These are phyloP conservation scores for Eudorina sp. DNA, from an alignment of 139 green algal genomes.

Conservation along the genomic window DNA sequence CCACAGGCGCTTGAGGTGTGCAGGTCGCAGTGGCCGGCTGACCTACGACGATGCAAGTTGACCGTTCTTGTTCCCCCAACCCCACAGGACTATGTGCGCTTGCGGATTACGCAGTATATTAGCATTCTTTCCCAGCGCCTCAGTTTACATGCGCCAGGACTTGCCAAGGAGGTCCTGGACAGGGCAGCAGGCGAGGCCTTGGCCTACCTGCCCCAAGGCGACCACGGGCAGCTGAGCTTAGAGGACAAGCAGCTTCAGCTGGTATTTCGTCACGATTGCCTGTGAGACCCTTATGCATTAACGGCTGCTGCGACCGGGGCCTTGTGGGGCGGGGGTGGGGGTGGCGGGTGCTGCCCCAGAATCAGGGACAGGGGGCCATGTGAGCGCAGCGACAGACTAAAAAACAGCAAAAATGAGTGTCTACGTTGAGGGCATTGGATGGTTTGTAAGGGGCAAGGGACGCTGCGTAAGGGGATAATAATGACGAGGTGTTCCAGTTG, in stretches of 20 bases:
- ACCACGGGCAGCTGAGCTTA: constrained; percentile 68
- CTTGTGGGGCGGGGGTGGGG: too few relatives aligned
- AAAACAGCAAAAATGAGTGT: too few relatives aligned
- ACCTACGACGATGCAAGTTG: neutral
- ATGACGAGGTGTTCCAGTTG: too few relatives aligned
- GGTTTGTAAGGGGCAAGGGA: too few relatives aligned
- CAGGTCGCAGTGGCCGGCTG: neutral
- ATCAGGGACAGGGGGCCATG: too few relatives aligned
- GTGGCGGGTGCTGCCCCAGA: too few relatives aligned
- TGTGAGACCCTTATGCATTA: constrained; percentile 81
- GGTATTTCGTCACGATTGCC: constrained; percentile 92
- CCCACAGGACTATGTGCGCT: constrained; percentile 55
- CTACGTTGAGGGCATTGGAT: too few relatives aligned
- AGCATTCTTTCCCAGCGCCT: constrained; percentile 37
- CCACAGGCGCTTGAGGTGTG: constrained; percentile 32
- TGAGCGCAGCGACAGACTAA: too few relatives aligned
- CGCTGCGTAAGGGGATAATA: too few relatives aligned
- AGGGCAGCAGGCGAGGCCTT: constrained; percentile 70
- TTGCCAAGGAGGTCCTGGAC: constrained; percentile 67
- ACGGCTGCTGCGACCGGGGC: too few relatives aligned
- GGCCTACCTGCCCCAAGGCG: constrained; percentile 68
- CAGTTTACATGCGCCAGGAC: constrained; percentile 53
- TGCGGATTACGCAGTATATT: constrained; percentile 48
- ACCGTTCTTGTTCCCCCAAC: neutral
- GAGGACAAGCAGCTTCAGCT: constrained; percentile 86